phyloP scores from a whole-genome alignment of 139 green algal genomes.

The Chlorella sorokiniana region DNA sequence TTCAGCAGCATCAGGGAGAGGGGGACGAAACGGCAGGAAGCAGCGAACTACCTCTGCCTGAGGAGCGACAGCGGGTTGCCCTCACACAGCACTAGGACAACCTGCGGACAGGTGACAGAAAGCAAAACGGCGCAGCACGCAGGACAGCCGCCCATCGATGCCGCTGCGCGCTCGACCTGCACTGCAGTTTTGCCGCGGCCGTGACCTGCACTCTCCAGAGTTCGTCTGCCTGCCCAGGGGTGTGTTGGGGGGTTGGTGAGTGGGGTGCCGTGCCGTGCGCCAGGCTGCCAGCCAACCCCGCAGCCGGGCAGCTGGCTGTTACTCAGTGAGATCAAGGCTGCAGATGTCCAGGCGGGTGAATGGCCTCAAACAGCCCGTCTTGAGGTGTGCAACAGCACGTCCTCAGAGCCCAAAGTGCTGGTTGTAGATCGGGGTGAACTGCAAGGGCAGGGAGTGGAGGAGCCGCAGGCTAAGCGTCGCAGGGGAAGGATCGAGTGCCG shows the following conservation, averaged over 20 bases:
- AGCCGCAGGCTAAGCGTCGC: background rate
- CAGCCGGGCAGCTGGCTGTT: background rate
- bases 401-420: conserved; percentile 36
- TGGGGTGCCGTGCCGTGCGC: background rate
- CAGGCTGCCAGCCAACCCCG: background rate
- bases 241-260: background rate
- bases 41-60: too few species aligned
- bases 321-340: too few species aligned
- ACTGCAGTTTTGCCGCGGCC: background rate
- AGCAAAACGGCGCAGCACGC: too few species aligned
- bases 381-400: background rate
- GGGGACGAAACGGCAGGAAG: too few species aligned
- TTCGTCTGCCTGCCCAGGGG: conserved; percentile 6
- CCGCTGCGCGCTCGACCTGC: conserved; percentile 22
- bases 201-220: background rate
- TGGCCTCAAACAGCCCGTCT: too few species aligned
- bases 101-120: too few species aligned
- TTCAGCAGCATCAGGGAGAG: too few species aligned
- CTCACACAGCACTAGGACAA: too few species aligned
- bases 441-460: background rate
- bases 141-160: too few species aligned
- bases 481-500: background rate
- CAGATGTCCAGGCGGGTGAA: too few species aligned
- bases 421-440: conserved; percentile 45
- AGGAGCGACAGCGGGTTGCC: too few species aligned